A percentile compares a stretch with the other conserved stretches of the same genome.
These are phyloP conservation scores for Eustoma russellianum DNA, from an alignment of 257 asterid species.

Conservation along the genomic window DNA sequence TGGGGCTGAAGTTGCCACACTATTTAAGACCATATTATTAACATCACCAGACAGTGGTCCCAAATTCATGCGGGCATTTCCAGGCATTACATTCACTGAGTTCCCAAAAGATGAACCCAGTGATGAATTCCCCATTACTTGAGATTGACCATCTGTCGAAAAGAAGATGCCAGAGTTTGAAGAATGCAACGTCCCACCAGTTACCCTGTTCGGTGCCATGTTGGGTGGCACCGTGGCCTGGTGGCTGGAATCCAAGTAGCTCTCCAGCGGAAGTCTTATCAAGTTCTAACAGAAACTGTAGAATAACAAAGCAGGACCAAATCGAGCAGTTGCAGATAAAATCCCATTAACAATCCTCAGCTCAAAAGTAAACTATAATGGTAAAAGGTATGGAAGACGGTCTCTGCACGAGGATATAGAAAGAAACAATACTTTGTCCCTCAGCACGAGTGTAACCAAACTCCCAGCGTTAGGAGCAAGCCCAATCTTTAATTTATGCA, in stretches of 20 bases:
- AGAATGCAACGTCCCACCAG: constrained; percentile 74
- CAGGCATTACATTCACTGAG: constrained; percentile 49
- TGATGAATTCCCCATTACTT: constrained; percentile 56
- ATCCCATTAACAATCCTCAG: background rate
- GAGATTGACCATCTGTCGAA: constrained; percentile 73
- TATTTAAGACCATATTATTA: constrained; percentile 51
- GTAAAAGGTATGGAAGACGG: too few relatives aligned
- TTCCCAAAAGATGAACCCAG: constrained; percentile 64
- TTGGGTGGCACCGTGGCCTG: constrained; percentile 30
- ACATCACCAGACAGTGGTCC: constrained; percentile 55
- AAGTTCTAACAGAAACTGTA: background rate
- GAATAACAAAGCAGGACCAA: background rate
- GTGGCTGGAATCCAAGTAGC: constrained; percentile 29
- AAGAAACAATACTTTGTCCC: constrained; percentile 1
- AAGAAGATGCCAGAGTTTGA: constrained; percentile 78
- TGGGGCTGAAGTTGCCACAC: constrained; percentile 73
- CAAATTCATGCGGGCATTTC: constrained; percentile 41
- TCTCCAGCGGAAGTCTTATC: constrained; percentile 27
- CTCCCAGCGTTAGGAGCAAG: background rate
- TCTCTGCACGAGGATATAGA: constrained; percentile 9
- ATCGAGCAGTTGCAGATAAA: background rate
- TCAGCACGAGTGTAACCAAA: background rate
- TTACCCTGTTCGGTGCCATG: constrained; percentile 69
- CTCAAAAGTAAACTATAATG: too few relatives aligned
- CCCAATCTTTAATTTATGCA: constrained; percentile 1